These are phyloP conservation scores for Cytospora mali DNA, from an alignment of 2,329 filamentous ascomycete species.

Conservation along the genomic window DNA sequence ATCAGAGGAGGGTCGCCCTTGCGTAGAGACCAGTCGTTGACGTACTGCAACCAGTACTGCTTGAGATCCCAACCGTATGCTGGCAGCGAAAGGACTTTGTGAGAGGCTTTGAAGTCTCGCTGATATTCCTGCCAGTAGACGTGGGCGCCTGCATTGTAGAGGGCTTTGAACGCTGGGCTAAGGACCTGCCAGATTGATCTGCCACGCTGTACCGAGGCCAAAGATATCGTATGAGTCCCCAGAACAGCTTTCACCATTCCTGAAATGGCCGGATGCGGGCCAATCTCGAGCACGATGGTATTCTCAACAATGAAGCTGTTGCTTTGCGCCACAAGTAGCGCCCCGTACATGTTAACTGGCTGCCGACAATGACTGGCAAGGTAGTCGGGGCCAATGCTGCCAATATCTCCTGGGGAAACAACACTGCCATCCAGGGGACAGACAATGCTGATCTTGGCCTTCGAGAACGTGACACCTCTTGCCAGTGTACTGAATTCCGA, in stretches of 20 bases:
- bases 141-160: neutral
- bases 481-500: neutral
- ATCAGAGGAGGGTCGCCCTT: neutral
- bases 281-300: slow-evolving; percentile 72
- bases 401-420: slow-evolving; percentile 49
- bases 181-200: neutral
- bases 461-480: neutral
- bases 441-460: neutral
- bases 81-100: neutral
- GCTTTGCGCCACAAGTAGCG: slow-evolving; percentile 59
- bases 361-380: slow-evolving; percentile 66
- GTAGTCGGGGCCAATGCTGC: slow-evolving; percentile 61
- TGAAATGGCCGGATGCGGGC: slow-evolving; percentile 71
- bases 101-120: neutral
- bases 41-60: slow-evolving; percentile 11
- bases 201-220: slow-evolving; percentile 63
- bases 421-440: slow-evolving; percentile 68
- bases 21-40: slow-evolving; percentile 4
- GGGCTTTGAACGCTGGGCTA: neutral
- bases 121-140: neutral
- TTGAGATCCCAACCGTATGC: slow-evolving; percentile 12
- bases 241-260: slow-evolving; percentile 69
- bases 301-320: slow-evolving; percentile 62
- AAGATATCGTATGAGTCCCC: slow-evolving; percentile 53
- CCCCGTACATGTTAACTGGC: slow-evolving; percentile 68